Evolutionary conservation across 257 asterid species (phyloP).

Genomic region (Solanum lycopersicoides): DNA sequence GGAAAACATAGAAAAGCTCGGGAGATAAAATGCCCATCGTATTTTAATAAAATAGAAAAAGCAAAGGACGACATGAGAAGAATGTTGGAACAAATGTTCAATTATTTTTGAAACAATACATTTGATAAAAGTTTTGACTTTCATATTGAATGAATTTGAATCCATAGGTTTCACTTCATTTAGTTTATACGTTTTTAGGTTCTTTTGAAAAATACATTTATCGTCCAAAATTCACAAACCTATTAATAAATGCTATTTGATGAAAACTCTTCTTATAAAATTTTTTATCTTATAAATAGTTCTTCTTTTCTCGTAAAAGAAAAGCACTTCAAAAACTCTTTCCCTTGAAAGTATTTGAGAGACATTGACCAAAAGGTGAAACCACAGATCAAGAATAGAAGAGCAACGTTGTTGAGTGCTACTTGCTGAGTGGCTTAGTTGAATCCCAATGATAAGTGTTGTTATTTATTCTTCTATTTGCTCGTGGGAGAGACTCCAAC

Average conservation of each 20-base stretch:
- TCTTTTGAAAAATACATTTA: neutral
- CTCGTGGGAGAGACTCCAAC: neutral
- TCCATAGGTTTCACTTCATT: neutral
- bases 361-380: neutral
- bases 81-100: neutral
- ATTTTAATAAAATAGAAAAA: neutral
- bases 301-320: neutral
- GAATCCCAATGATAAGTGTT: neutral
- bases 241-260: neutral
- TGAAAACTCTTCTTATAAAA: neutral
- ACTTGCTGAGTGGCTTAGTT: too few species aligned
- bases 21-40: neutral
- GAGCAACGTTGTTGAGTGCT: neutral
- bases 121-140: neutral
- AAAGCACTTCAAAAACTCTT: neutral
- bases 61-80: neutral
- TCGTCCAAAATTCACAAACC: neutral
- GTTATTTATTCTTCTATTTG: neutral
- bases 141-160: neutral
- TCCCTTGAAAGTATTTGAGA: neutral
- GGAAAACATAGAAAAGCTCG: neutral
- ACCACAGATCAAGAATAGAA: neutral
- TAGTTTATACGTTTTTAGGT: neutral
- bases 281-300: neutral
- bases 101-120: neutral